Base-by-base conservation (phyloP, 495 filamentous ascomycete species). In the Aspergillus cristatus region DNA sequence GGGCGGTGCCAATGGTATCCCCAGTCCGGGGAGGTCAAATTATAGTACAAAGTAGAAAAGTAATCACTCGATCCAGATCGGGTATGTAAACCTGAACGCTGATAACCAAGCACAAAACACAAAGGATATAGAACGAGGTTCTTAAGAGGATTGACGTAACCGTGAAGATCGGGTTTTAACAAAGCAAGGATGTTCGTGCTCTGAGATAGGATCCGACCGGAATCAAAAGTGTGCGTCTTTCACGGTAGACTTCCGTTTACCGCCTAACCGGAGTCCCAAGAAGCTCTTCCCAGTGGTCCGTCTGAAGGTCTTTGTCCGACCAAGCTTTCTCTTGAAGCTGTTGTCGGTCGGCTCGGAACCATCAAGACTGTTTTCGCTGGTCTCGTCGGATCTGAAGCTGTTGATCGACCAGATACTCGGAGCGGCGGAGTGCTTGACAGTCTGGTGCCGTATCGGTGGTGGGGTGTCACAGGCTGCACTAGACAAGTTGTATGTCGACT, bases 341-440 rank as follows among this genome's bases (percentile, higher is more conserved):
- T 36, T 24, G n/a, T n/a, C n/a, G n/a, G n/a, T n/a, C n/a, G n/a
- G n/a, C n/a, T n/a, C n/a, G n/a, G n/a, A n/a, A 10, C 33, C 38
- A 3, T 34, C 28, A 20, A 49, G 36, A 22, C 33, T 52, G 18
- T 25, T 36, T 75, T 78, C 17, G 63, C 68, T 33, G 68, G 89
- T 38, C 65, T 91, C 34, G 66, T 68, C 45, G 57, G 84, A 41
- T n/a, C 81, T 26, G 7, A 73, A 51, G 7, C 69, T 74, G 16
- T 62, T 90, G 13, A 78, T 72, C 0, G 80, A 89, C 46, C 74
- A 72, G 32, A 85, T 82, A 70, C 79, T 90, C 13, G 79, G 84
- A 0, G 79, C 72, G 1, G 82, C 81, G 4, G 76, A 61, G 22
- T 58, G 50, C 22, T 60, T 60, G 18, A 58, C 44, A 0, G 60